phyloP scores from a whole-genome alignment of 768 basidiomycete species.

The Strobilomyces echinocephalus region DNA sequence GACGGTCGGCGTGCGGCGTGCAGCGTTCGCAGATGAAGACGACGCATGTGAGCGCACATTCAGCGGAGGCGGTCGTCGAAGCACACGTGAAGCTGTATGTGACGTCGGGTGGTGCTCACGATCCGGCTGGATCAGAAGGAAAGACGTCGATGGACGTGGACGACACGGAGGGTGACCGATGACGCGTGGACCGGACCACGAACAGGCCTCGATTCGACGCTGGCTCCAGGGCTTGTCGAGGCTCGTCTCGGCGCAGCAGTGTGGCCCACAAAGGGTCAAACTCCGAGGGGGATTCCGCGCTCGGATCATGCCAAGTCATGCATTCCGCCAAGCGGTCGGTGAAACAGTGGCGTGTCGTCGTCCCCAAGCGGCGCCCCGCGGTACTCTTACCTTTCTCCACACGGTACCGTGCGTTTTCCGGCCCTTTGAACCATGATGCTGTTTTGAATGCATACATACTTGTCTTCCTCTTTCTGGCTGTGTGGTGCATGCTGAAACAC shows the following conservation, averaged over 20 bases:
- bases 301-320: constrained; percentile 9
- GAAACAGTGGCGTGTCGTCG: constrained; percentile 4
- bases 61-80: constrained; percentile 32
- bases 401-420: not conserved
- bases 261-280: not conserved
- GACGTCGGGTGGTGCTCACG: not conserved
- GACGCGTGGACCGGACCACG: constrained; percentile 1
- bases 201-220: not conserved
- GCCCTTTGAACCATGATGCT: not conserved
- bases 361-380: not conserved
- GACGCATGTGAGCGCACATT: constrained; percentile 18
- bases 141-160: constrained; percentile 3
- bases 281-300: not conserved
- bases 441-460: not conserved
- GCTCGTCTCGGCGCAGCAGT: not conserved
- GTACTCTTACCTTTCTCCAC: not conserved
- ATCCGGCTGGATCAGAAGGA: not conserved
- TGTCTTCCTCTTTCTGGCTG: not conserved
- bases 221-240: not conserved
- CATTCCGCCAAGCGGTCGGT: not conserved
- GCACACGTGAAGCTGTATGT: constrained; percentile 37
- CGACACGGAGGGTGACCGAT: constrained; percentile 6
- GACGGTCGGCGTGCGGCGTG: not conserved
- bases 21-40: constrained; percentile 31
- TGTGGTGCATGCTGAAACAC: constrained; percentile 1